Evolutionary conservation across 2,329 filamentous ascomycete species (phyloP), one percentile per base, ranked within the genome.

Genomic region (Phaeosphaeria sp.): DNA sequence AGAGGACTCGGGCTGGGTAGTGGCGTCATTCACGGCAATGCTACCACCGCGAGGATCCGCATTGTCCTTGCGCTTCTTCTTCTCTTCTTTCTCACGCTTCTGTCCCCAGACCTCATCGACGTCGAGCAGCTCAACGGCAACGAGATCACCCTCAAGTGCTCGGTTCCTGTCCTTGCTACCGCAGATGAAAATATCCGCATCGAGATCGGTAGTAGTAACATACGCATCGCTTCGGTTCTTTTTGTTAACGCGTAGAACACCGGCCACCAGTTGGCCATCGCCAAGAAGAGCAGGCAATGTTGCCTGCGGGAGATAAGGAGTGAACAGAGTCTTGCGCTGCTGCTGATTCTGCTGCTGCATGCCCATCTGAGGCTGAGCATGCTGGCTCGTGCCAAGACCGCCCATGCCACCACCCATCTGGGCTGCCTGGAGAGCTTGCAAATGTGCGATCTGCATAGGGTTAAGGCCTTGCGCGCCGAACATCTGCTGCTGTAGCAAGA

Each of bases 61-160:
- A 58, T 97, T 96, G 73, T 99, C 95, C 84, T 99, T 99, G 78
- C 95, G 91, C 83, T 98, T 99, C 87, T 99, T 99, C 86, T 99
- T 99, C 78, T 99, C 95, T 80, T 99, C 95, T 78, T 99, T 99
- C 79, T 99, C 95, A 55, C 93, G 92, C 85, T 99, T 99, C 83
- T 99, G 95, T 22, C 90, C 88, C 95, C 95, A 99, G 2, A 99
- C 95, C 75, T 99, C 95, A 75, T 98, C 95, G 7, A 99, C 95
- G 72, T 99, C 94, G 51, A 99, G 88, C 47, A 99, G 88, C 80
- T 99, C 95, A 53, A 99, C 88, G 30, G 95, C 95, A 57, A 99
- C 95, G 54, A 97, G 85, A 76, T 99, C 95, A 58, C 95, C 95
- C 77, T 99, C 95, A 36, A 99, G 85, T 54, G 95, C 95, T 78